A percentile compares a stretch with the other conserved stretches of the same genome.
phyloP scores from a whole-genome alignment of 176 grass and related monocot species.

The Oryza punctata region DNA sequence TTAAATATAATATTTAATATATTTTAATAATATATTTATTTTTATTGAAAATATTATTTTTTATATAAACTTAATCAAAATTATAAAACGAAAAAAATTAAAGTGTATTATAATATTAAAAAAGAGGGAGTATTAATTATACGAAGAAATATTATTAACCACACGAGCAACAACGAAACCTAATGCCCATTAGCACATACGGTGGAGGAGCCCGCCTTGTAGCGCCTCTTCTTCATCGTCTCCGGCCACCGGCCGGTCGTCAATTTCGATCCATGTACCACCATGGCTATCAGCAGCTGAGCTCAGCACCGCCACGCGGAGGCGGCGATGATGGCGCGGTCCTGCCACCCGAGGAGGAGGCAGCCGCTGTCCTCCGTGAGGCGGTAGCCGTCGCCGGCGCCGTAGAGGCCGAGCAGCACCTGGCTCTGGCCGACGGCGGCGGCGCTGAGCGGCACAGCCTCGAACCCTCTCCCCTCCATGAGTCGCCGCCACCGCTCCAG shows the following conservation, averaged over 20 bases:
- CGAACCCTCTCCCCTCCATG: slow-evolving; percentile 50
- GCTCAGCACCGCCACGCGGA: slow-evolving; percentile 71
- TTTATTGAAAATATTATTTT: too few species aligned
- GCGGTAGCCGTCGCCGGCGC: slow-evolving; percentile 76
- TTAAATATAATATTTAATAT: too few species aligned
- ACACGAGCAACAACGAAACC: slow-evolving; percentile 6
- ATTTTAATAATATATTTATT: too few species aligned
- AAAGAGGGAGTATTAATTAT: too few species aligned
- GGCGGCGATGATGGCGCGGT: slow-evolving; percentile 73
- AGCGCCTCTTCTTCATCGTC: neutral
- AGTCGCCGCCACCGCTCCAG: slow-evolving; percentile 57
- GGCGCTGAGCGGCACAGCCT: slow-evolving; percentile 70
- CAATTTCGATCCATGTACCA: neutral
- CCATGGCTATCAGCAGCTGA: neutral
- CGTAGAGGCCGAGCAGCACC: slow-evolving; percentile 74
- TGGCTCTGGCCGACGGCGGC: slow-evolving; percentile 83
- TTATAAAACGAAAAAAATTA: too few species aligned
- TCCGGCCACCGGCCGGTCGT: neutral
- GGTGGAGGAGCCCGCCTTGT: neutral
- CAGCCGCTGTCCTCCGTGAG: slow-evolving; percentile 75
- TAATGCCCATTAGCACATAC: slow-evolving; percentile 1
- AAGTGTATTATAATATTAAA: too few species aligned
- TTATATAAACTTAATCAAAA: too few species aligned
- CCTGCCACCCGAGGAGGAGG: slow-evolving; percentile 87
- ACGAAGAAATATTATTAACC: neutral